A percentile compares a stretch with the other conserved stretches of the same genome.
phyloP scores from a whole-genome alignment of 192 early-diverging fungal species.

The Pilaira anomala region DNA sequence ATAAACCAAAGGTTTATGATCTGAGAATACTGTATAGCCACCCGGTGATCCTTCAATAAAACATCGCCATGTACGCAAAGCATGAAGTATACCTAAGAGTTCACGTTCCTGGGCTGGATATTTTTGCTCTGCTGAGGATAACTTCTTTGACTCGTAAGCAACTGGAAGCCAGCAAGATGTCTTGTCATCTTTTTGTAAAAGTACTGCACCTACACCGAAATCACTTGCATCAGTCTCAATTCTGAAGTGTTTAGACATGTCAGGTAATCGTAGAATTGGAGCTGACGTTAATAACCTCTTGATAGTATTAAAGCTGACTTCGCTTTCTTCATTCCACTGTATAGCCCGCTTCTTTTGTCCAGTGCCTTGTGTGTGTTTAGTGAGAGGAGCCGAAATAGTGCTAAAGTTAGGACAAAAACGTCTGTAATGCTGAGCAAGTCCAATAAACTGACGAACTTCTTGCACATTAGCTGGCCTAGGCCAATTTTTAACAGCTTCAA shows the following conservation, averaged over 20 bases:
- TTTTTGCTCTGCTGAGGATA: slow-evolving; percentile 25
- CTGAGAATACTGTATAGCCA: slow-evolving; percentile 1
- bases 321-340: neutral
- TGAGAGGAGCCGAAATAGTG: slow-evolving; percentile 18
- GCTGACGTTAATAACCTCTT: neutral
- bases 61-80: slow-evolving; percentile 14
- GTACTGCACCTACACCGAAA: neutral
- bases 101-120: slow-evolving; percentile 32
- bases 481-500: slow-evolving; percentile 9
- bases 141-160: slow-evolving; percentile 35
- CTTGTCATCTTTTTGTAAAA: neutral
- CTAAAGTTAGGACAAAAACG: slow-evolving; percentile 23
- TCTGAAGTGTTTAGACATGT: neutral
- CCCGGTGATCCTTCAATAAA: neutral
- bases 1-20: slow-evolving; percentile 10
- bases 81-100: slow-evolving; percentile 11
- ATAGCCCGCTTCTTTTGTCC: slow-evolving; percentile 1
- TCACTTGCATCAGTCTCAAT: slow-evolving; percentile 10
- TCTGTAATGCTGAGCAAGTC: slow-evolving; percentile 14
- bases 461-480: neutral
- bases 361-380: neutral
- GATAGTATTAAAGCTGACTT: neutral
- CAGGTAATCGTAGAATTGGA: neutral
- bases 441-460: slow-evolving; percentile 9
- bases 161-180: slow-evolving; percentile 17